phyloP scores from a whole-genome alignment of 164 flowering plant genomes.

The Aristolochia fimbriata region DNA sequence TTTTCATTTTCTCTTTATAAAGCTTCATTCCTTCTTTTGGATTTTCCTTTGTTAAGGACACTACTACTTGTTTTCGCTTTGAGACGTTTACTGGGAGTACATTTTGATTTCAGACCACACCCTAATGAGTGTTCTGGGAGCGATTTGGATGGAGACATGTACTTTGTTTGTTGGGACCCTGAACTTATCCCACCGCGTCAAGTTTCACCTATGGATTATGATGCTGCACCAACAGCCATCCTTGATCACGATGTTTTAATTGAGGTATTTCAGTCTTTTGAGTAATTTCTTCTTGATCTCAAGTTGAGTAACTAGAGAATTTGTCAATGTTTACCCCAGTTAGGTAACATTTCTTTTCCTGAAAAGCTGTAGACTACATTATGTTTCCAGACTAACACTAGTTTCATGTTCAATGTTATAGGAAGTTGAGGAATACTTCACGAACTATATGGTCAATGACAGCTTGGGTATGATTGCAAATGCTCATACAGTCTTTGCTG shows the following conservation, averaged over 20 bases:
- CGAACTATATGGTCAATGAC: slow-evolving; percentile 72
- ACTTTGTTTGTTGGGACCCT: slow-evolving; percentile 79
- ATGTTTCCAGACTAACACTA: too few species aligned
- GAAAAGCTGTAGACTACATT: too few species aligned
- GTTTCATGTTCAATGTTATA: slow-evolving; percentile 13
- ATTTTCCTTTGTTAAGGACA: too few species aligned
- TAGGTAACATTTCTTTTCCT: too few species aligned
- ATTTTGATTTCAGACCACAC: slow-evolving; percentile 49
- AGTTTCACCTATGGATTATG: slow-evolving; percentile 63
- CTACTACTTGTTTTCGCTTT: too few species aligned
- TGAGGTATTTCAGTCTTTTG: slow-evolving; percentile 13
- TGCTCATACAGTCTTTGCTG: slow-evolving; percentile 72
- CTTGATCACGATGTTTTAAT: slow-evolving; percentile 64
- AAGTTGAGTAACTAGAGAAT: too few species aligned
- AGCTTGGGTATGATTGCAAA: slow-evolving; percentile 73
- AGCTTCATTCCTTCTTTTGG: too few species aligned
- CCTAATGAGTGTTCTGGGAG: slow-evolving; percentile 96
- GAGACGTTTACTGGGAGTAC: too few species aligned
- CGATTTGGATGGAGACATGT: slow-evolving; percentile 84
- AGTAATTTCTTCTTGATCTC: too few species aligned
- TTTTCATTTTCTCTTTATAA: too few species aligned
- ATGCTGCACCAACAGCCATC: slow-evolving; percentile 27
- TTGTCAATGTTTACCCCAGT: too few species aligned
- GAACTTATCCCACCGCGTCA: slow-evolving; percentile 57
- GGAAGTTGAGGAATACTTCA: slow-evolving; percentile 69